Percentiles rank a stretch among this genome's conserved stretches.
These are phyloP conservation scores for Phytophthora hibernalis DNA, from an alignment of 352 stramenopile genomes.

Conservation along the genomic window DNA sequence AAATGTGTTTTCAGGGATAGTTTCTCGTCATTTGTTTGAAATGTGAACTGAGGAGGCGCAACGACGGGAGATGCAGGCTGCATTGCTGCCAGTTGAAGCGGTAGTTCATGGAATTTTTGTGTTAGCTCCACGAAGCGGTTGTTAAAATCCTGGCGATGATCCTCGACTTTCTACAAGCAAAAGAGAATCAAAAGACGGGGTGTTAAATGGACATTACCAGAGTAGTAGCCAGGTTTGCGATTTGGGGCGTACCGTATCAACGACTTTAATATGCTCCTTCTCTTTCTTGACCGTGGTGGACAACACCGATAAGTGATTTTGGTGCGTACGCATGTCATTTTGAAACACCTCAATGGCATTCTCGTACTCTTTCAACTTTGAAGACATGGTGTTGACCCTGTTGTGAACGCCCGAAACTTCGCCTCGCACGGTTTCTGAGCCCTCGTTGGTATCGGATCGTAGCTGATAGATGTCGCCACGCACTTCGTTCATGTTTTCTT, in stretches of 20 bases:
- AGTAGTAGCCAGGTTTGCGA: not conserved
- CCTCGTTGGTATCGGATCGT: constrained; percentile 44
- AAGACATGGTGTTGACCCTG: constrained; percentile 56
- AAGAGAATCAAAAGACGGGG: not conserved
- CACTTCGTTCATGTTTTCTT: constrained; percentile 49
- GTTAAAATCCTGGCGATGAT: constrained; percentile 71
- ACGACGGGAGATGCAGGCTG: constrained; percentile 30
- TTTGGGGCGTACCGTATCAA: constrained; percentile 51
- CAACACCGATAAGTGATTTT: constrained; percentile 51
- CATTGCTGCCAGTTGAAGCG: constrained; percentile 54
- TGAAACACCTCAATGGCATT: constrained; percentile 72
- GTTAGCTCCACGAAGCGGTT: constrained; percentile 64
- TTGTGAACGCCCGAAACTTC: constrained; percentile 56
- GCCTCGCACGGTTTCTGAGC: constrained; percentile 50
- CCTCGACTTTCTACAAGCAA: constrained; percentile 66
- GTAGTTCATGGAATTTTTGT: constrained; percentile 71
- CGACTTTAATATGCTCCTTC: constrained; percentile 58
- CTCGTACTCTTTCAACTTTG: constrained; percentile 64
- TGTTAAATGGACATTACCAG: too few relatives aligned
- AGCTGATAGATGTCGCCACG: constrained; percentile 53
- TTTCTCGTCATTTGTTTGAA: constrained; percentile 61
- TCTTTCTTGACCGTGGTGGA: constrained; percentile 63
- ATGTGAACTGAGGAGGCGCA: constrained; percentile 47
- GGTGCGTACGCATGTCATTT: constrained; percentile 66
- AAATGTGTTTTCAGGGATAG: constrained; percentile 63